Conservation (phyloP, 1,139 yeast species). For the Hyphopichia wangnamkhiaoensis region DNA sequence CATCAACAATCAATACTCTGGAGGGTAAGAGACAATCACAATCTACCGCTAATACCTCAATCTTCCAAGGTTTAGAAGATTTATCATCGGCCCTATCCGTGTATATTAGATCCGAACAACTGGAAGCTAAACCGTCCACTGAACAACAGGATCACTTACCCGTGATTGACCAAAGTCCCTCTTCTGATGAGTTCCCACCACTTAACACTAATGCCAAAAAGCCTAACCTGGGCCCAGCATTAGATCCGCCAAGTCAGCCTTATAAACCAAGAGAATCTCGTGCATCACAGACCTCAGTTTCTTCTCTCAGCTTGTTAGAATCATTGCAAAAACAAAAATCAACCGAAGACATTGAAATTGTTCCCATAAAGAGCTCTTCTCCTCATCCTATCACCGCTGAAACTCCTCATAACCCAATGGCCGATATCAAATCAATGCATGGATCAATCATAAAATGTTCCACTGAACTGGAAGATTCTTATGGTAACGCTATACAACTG, state of each 20-base stretch:
- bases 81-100: conserved; percentile 32
- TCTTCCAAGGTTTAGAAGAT: conserved; percentile 31
- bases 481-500: neutral
- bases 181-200: neutral
- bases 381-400: neutral
- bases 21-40: conserved; percentile 9
- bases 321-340: conserved; percentile 1
- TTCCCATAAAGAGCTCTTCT: neutral
- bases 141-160: too few species aligned
- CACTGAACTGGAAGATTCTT: conserved; percentile 7
- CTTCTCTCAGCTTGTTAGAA: conserved; percentile 1
- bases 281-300: neutral
- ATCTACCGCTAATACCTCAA: conserved; percentile 30
- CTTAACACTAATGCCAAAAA: too few species aligned
- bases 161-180: neutral
- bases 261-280: neutral
- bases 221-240: too few species aligned
- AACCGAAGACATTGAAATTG: neutral
- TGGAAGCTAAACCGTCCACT: neutral
- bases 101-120: conserved; percentile 6
- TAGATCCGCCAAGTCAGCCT: neutral
- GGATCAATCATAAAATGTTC: conserved; percentile 17
- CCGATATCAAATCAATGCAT: conserved; percentile 26
- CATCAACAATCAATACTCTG: neutral
- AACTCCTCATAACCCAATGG: conserved; percentile 1